Percentiles rank a stretch among this genome's conserved stretches.
Conservation (phyloP, 345 rosid genomes). For the Populus simonii region DNA sequence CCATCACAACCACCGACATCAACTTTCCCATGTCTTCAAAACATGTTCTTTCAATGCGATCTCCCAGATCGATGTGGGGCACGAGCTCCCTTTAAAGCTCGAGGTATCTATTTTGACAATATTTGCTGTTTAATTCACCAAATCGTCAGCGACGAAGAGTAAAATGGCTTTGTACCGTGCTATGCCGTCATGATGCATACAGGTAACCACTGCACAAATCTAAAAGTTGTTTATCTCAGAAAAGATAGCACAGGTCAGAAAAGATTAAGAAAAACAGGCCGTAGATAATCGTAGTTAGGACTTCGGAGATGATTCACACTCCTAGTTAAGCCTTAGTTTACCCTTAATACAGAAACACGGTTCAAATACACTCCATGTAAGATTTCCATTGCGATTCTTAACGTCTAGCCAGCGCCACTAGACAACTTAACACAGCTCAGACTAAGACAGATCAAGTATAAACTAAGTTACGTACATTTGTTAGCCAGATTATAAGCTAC, state of each 20-base stretch:
- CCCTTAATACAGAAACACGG: not conserved
- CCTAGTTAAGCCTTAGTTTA: not conserved
- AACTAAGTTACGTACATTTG: not conserved
- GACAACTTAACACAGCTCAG: not conserved
- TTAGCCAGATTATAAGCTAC: slow-evolving; percentile 8
- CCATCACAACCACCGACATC: not conserved
- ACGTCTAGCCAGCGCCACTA: not conserved
- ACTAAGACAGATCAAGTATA: not conserved
- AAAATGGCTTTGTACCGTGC: not conserved
- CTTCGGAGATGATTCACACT: not conserved
- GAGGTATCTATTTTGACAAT: not conserved
- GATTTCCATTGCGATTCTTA: not conserved
- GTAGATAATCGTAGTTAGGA: not conserved
- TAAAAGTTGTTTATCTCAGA: not conserved
- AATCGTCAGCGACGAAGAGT: not conserved
- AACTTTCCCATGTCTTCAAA: not conserved
- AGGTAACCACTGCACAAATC: not conserved
- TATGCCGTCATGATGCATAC: not conserved
- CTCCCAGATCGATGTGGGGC: not conserved
- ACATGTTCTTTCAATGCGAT: not conserved
- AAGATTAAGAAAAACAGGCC: not conserved
- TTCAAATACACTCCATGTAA: not conserved
- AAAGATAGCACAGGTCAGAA: not conserved
- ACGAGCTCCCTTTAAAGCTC: not conserved
- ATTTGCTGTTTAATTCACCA: not conserved